Evolutionary conservation across 2,329 filamentous ascomycete genomes (phyloP), one percentile per base, ranked within the genome.

Genomic region (Aspergillus jensenii): DNA sequence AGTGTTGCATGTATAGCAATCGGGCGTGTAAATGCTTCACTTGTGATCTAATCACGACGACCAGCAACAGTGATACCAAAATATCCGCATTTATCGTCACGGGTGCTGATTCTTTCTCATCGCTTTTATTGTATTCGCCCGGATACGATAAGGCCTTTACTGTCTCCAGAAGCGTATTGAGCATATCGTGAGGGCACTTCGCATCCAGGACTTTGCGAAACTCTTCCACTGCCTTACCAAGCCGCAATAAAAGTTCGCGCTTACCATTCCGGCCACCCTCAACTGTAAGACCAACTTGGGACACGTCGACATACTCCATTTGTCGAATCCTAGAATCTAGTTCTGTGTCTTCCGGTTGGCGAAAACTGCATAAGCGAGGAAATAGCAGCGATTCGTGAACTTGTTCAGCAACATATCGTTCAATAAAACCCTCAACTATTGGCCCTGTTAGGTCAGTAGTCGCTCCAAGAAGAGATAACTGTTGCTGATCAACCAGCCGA

Each of bases 371-470:
- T 21, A 99, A 79, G 46, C 89, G 85, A 0, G 93, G 90, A 68
- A 96, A 99, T 9, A 99, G 79, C 27, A 96, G 83, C 0, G 82
- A 78, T 68, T 93, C 89, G 67, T 99, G 93, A 6, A 98, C 86
- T 72, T 96, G 93, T 71, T 98, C 95, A 0, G 91, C 87, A 43
- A 99, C 87, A 75, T 99, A 97, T 48, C 92, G 88, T 75, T 99
- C 95, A 63, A 99, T 97, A 67, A 99, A 82, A 60, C 90, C 87
- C 76, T 99, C 96, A 1, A 99, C 93, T 8, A 96, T 79, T 1
- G 93, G 91, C 0, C 95, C 93, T 0, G 95, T 98, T 52, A 99
- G 78, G 70, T 97, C 92, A 2, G 96, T 99, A 1, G 92, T 96
- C 4, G 93, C 90, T 17, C 93, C 95, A 4, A 99, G 82, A 37